Base-by-base conservation (phyloP, 768 basidiomycete genomes). In the Russula lepida region DNA sequence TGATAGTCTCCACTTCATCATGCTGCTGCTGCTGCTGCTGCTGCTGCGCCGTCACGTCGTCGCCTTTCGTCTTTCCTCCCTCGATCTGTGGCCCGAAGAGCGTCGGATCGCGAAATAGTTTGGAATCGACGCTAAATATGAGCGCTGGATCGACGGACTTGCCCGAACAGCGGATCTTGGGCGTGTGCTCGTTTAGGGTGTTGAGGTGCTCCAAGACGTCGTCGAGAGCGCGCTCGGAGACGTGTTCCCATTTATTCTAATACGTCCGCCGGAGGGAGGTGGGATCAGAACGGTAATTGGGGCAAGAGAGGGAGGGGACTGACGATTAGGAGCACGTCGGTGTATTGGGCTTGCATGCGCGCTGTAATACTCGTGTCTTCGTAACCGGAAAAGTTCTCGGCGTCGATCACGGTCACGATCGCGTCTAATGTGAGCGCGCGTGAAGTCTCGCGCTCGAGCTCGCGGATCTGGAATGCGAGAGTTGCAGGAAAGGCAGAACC, bases 401-500 rank as follows among this genome's bases (percentile, higher is more conserved):
- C 89, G 69, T 92, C 89, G 50, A 98, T 76, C 23, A 95, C 93
- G 1, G 95, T 98, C 43, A 94, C 78, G 59, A 97, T 95, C 0
- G 90, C 88, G 67, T 98, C 95, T 28, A 98, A 77, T 69, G 83
- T 84, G 70, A 98, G 80, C 51, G 86, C 89, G 12, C 83, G 80
- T 21, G 76, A 69, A 2, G 88, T 92, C 70, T 93, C 83, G 41
- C 80, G 81, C 71, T 94, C 94, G 25, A 98, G 77, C 71, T 95
- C 88, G 41, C 92, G 86, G 59, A 98, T 92, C 69, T 95, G 95
- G 69, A 95, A 92, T 0, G 94, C 95, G 35, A 98, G 78, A 1
- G 94, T 95, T 2, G 95, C 95, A 9, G 95, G 95, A 69, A 97
- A 97, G 0, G 95, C 95, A 8, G 92, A 95, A 12, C 95, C 95